Conservation (phyloP, 2,329 filamentous ascomycete genomes). For the Graphium sp. region DNA sequence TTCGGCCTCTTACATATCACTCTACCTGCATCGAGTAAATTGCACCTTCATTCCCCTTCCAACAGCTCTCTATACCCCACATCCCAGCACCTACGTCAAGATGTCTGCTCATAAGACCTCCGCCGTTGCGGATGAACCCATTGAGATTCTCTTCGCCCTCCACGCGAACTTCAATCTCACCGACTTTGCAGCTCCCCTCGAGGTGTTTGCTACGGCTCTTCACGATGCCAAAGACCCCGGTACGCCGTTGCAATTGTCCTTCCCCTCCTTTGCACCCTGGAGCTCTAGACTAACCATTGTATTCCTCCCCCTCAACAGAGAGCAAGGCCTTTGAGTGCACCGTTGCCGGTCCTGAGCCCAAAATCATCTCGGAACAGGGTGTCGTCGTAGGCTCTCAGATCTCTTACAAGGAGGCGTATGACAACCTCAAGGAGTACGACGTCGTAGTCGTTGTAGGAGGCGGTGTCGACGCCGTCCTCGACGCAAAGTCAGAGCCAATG, state of each 20-base stretch:
- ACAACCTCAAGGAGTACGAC: conserved; percentile 60
- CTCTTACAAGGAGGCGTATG: conserved; percentile 61
- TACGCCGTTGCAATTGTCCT: conserved; percentile 15
- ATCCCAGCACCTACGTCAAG: conserved; percentile 17
- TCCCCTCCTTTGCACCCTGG: conserved; percentile 1
- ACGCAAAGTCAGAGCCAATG: conserved; percentile 52
- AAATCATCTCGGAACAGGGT: conserved; percentile 43
- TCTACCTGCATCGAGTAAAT: background rate
- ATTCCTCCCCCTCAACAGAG: conserved; percentile 14
- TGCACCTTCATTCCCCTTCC: conserved; percentile 2
- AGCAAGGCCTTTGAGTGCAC: conserved; percentile 42
- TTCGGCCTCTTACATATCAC: background rate
- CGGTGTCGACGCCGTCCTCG: conserved; percentile 43
- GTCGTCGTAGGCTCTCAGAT: conserved; percentile 59
- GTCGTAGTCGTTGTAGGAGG: conserved; percentile 66
- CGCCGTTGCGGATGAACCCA: conserved; percentile 40
- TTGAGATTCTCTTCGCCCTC: conserved; percentile 43
- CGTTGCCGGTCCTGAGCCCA: conserved; percentile 32
- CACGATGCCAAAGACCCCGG: conserved; percentile 35
- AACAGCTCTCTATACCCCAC: background rate
- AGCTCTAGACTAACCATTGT: background rate
- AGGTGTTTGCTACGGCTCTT: conserved; percentile 30
- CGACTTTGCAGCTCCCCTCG: conserved; percentile 38
- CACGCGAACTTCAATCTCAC: conserved; percentile 42
- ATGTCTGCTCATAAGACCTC: conserved; percentile 42